Conservation (phyloP, 2,329 filamentous ascomycete genomes). For the Mycosphaerelloides madeirae region DNA sequence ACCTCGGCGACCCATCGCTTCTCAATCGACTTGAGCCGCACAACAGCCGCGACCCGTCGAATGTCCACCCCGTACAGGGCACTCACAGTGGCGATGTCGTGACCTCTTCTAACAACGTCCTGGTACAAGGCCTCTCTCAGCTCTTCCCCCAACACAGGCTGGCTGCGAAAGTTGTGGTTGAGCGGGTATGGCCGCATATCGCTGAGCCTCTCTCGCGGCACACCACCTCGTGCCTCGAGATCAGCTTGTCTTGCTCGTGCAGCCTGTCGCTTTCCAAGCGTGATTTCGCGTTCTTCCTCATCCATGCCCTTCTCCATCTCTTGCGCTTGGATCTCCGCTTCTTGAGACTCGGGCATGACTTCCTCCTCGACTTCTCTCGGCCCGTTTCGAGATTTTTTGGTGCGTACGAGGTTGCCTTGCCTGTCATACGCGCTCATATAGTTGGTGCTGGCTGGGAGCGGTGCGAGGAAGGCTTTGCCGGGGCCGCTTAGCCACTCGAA, state of each 20-base stretch:
- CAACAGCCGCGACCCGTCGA: slow-evolving; percentile 76
- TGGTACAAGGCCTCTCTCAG: slow-evolving; percentile 70
- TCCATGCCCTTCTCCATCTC: slow-evolving; percentile 22
- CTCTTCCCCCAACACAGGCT: slow-evolving; percentile 67
- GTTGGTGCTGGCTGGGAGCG: slow-evolving; percentile 49
- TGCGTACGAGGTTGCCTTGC: slow-evolving; percentile 45
- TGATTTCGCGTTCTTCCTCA: slow-evolving; percentile 17
- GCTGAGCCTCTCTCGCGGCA: slow-evolving; percentile 23
- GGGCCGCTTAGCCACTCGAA: slow-evolving; percentile 57
- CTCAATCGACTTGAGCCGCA: slow-evolving; percentile 80
- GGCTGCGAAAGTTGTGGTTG: slow-evolving; percentile 66
- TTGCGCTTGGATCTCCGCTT: slow-evolving; percentile 15
- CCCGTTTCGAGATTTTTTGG: slow-evolving; percentile 15
- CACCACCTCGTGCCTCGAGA: slow-evolving; percentile 15
- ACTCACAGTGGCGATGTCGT: slow-evolving; percentile 71
- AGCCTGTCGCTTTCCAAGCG: slow-evolving; percentile 13
- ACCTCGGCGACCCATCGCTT: slow-evolving; percentile 72
- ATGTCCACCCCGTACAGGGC: slow-evolving; percentile 74
- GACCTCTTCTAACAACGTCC: slow-evolving; percentile 60
- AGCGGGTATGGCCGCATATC: slow-evolving; percentile 62
- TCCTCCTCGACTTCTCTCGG: slow-evolving; percentile 19
- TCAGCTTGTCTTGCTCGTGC: slow-evolving; percentile 20
- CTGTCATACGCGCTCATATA: slow-evolving; percentile 53
- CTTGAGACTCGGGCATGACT: slow-evolving; percentile 29
- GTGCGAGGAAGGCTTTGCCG: slow-evolving; percentile 46